These are phyloP conservation scores for Eimeria sp. DNA, from an alignment of 169 alveolate genomes.

Conservation along the genomic window DNA sequence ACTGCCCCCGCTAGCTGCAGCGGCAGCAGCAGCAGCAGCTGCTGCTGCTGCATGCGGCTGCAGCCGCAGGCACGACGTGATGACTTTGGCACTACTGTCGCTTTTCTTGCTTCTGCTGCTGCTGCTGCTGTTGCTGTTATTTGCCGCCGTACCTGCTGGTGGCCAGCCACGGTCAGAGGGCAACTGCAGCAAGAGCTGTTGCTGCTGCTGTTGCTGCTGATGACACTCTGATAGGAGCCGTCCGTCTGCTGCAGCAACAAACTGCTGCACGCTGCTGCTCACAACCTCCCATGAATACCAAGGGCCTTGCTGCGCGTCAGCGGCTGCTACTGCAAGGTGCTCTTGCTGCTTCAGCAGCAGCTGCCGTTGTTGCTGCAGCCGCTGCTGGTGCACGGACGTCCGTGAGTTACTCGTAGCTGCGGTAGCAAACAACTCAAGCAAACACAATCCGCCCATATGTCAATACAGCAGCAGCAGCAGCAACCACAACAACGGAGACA, in stretches of 20 bases:
- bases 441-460: background rate
- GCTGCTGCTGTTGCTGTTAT: background rate
- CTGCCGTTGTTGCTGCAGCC: slow-evolving; percentile 11
- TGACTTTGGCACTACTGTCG: background rate
- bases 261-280: background rate
- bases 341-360: background rate
- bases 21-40: too few species aligned
- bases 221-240: background rate
- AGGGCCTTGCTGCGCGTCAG: background rate
- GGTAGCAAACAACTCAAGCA: background rate
- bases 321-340: too few species aligned
- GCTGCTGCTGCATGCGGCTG: too few species aligned
- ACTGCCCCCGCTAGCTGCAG: too few species aligned
- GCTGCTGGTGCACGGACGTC: slow-evolving; percentile 24
- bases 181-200: slow-evolving; percentile 36
- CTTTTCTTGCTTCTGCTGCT: slow-evolving; percentile 26
- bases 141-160: too few species aligned
- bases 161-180: background rate
- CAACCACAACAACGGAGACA: background rate
- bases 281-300: slow-evolving; percentile 11
- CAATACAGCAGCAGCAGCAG: slow-evolving; percentile 42
- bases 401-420: background rate
- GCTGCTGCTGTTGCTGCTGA: slow-evolving; percentile 53
- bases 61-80: slow-evolving; percentile 3
- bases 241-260: slow-evolving; percentile 29